Conservation (phyloP, 2,329 filamentous ascomycete genomes). For the Verticillium tricorpus region DNA sequence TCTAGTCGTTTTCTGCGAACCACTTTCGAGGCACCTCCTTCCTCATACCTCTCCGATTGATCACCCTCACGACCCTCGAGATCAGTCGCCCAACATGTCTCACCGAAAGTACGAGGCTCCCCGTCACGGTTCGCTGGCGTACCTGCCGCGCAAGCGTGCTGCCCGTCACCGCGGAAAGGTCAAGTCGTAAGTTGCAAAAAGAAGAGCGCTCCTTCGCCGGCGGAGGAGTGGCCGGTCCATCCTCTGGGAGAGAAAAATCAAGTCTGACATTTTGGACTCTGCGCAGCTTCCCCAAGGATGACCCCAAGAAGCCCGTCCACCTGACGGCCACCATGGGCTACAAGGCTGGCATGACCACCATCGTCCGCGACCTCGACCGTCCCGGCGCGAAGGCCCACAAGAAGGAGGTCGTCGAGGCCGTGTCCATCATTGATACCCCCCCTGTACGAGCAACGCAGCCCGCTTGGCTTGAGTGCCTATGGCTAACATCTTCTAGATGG, state of each 20-base stretch:
- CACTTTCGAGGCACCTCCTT: constrained; percentile 1
- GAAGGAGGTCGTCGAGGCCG: constrained; percentile 92
- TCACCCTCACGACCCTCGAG: constrained; percentile 3
- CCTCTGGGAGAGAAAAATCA: constrained; percentile 6
- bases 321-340: constrained; percentile 97
- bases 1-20: neutral
- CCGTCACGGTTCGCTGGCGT: constrained; percentile 90
- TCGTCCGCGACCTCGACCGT: constrained; percentile 98
- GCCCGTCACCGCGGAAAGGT: constrained; percentile 94
- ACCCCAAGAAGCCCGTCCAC: constrained; percentile 99
- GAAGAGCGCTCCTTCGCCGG: neutral
- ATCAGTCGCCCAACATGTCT: constrained; percentile 16
- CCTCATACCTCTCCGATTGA: constrained; percentile 5
- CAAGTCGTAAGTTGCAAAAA: constrained; percentile 74
- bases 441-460: constrained; percentile 88
- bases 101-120: constrained; percentile 67
- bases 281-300: constrained; percentile 97
- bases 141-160: constrained; percentile 86
- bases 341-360: constrained; percentile 99
- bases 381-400: constrained; percentile 99
- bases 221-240: neutral
- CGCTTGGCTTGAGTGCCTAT: constrained; percentile 70
- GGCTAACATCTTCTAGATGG: constrained; percentile 82
- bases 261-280: constrained; percentile 19
- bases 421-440: constrained; percentile 86